Evolutionary conservation across 441 rosid genomes (phyloP), one percentile per base, ranked within the genome.

Genomic region (Arabidopsis lyrata): DNA sequence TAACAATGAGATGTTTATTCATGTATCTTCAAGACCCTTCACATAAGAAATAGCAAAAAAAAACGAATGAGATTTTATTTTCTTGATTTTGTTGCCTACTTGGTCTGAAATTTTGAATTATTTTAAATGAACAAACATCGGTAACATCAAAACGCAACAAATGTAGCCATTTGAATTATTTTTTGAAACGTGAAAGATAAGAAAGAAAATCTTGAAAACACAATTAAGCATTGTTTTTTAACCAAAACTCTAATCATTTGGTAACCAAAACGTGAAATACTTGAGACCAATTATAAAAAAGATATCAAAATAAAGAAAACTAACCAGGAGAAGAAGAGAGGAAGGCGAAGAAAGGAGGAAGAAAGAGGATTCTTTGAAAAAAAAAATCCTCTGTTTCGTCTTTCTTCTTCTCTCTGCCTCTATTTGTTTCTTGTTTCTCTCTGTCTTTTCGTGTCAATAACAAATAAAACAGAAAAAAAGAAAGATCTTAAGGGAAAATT

Each of bases 311-410:
- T 3, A 3, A 45, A 14, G 47, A 36, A 68, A 57, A 18, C 70
- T 14, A 55, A 34, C 73, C 52, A 57, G 44, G 14, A 68, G 63
- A 65, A 3, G 66, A 75, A 73, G 73, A 77, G 64, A 73, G 71
- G 75, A 77, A 58, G 70, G 1, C 2, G 14, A 67, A 55, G 56
- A 68, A 69, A 9, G 42, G 66, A 54, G 1, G 62, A 75, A 79
- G 27, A 86, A 86, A 78, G 82, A 76, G 73, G 78, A 68, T 68
- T 68, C 42, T 48, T 72, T 56, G 66, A 76, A 70, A 76, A 76
- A 70, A 76, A 79, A 70, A 76, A 72, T 79, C 83, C 79, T 81
- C 69, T 68, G 73, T 57, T 50, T 72, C 76, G 78, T 64, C 65
- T 42, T 36, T 56, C 55, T 72, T 47, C 50, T 45, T 10, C 66